A percentile compares a stretch with the other conserved stretches of the same genome.
phyloP scores from a whole-genome alignment of 2,329 filamentous ascomycete genomes.

The Massarina eburnea region DNA sequence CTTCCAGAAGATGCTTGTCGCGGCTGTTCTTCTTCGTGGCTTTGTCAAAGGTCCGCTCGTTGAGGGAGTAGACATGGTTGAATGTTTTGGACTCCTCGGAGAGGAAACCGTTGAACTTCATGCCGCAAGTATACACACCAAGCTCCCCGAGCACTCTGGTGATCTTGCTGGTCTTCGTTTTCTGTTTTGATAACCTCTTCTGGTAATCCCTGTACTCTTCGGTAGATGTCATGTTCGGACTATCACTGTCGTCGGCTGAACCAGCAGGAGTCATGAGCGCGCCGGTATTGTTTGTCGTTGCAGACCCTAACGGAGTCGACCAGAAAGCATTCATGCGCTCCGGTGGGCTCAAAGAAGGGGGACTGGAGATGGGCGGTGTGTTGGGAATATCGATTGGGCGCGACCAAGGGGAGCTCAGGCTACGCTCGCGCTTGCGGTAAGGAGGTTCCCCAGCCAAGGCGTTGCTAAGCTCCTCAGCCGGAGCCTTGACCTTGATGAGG shows the following conservation, averaged over 20 bases:
- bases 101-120: conserved; percentile 84
- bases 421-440: conserved; percentile 55
- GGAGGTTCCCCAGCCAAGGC: conserved; percentile 38
- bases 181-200: conserved; percentile 61
- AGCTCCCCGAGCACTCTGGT: conserved; percentile 79
- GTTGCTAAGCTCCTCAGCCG: conserved; percentile 54
- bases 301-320: conserved; percentile 55
- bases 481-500: conserved; percentile 91
- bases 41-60: conserved; percentile 83
- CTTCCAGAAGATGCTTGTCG: conserved; percentile 75
- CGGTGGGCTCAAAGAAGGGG: conserved; percentile 55
- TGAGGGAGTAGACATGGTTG: conserved; percentile 96
- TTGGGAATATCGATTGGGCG: conserved; percentile 60
- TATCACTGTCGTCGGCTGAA: conserved; percentile 78
- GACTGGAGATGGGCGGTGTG: conserved; percentile 54
- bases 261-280: conserved; percentile 60
- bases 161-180: conserved; percentile 76
- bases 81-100: conserved; percentile 76
- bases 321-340: conserved; percentile 50
- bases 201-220: conserved; percentile 57
- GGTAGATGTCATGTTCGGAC: conserved; percentile 57
- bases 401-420: conserved; percentile 75
- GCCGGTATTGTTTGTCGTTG: conserved; percentile 56
- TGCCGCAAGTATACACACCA: conserved; percentile 73
- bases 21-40: conserved; percentile 75